A percentile compares a stretch with the other conserved stretches of the same genome.
Evolutionary conservation across 2,329 filamentous ascomycete genomes (phyloP).

Genomic region (Trichothecium roseum): DNA sequence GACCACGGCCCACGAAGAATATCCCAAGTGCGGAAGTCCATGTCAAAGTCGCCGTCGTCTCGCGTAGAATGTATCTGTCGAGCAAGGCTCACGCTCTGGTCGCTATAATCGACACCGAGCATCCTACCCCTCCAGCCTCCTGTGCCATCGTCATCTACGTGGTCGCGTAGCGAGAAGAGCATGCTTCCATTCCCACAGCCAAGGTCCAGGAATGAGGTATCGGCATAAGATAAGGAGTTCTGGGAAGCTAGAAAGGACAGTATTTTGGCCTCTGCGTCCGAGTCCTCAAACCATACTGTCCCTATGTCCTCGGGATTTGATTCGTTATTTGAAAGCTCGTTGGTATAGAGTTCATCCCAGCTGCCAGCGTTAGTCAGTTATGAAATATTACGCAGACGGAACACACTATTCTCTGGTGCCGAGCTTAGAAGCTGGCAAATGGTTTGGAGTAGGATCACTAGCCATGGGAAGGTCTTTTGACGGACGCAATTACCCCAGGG

Average conservation of each 20-base stretch:
- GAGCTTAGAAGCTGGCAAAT: slow-evolving; percentile 66
- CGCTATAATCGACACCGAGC: slow-evolving; percentile 84
- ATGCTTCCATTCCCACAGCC: slow-evolving; percentile 92
- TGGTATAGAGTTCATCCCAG: slow-evolving; percentile 66
- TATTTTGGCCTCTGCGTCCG: slow-evolving; percentile 74
- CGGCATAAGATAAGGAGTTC: slow-evolving; percentile 10
- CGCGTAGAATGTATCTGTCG: slow-evolving; percentile 41
- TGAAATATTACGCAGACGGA: slow-evolving; percentile 3
- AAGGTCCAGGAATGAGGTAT: slow-evolving; percentile 67
- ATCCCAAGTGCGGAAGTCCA: slow-evolving; percentile 50
- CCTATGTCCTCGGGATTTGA: slow-evolving; percentile 68
- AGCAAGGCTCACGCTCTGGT: slow-evolving; percentile 64
- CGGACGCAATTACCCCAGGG: too few species aligned
- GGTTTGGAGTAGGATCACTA: slow-evolving; percentile 30
- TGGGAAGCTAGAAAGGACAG: slow-evolving; percentile 50
- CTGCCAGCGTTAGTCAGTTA: slow-evolving; percentile 27
- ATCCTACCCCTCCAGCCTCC: slow-evolving; percentile 52
- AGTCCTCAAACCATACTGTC: slow-evolving; percentile 94
- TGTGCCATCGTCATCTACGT: slow-evolving; percentile 7
- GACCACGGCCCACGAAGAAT: slow-evolving; percentile 36
- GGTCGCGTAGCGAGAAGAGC: slow-evolving; percentile 66
- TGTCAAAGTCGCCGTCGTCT: slow-evolving; percentile 12
- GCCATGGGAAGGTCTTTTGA: too few species aligned
- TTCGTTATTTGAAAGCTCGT: slow-evolving; percentile 61
- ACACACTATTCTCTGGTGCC: slow-evolving; percentile 85